Evolutionary conservation across 1,284 basidiomycete genomes (phyloP).

Genomic region (Pholiota adiposa): DNA sequence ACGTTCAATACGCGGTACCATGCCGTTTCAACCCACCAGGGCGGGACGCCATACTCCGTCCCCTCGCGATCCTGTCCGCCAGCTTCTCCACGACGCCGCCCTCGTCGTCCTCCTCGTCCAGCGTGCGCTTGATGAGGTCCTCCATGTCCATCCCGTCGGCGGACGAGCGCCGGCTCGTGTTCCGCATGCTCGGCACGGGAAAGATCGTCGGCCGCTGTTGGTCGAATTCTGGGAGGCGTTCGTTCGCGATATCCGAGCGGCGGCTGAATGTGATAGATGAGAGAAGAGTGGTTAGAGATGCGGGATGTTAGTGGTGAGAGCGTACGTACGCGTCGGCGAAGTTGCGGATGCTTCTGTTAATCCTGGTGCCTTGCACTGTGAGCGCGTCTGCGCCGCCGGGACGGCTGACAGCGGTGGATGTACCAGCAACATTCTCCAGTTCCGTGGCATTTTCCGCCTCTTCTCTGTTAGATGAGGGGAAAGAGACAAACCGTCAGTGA

Average conservation of each 20-base stretch:
- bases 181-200: conserved; percentile 67
- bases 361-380: conserved; percentile 57
- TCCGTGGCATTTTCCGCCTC: conserved; percentile 95
- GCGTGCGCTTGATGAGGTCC: conserved; percentile 78
- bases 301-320: conserved; percentile 3
- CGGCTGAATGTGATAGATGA: conserved; percentile 53
- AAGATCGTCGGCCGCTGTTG: conserved; percentile 46
- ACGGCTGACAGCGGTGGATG: conserved; percentile 20
- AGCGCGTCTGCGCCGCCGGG: conserved; percentile 50
- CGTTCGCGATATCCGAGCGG: conserved; percentile 91
- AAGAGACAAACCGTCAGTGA: conserved; percentile 5
- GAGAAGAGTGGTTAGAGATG: neutral
- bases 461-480: too few relatives aligned
- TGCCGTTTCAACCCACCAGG: conserved; percentile 65
- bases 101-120: conserved; percentile 62
- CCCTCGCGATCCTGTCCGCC: conserved; percentile 64
- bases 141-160: conserved; percentile 76
- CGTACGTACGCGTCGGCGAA: conserved; percentile 91
- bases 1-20: conserved; percentile 52
- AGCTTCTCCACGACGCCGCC: conserved; percentile 58
- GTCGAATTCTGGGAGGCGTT: conserved; percentile 77
- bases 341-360: conserved; percentile 83
- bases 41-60: conserved; percentile 45
- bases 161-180: conserved; percentile 46
- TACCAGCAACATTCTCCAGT: conserved; percentile 50